Conservation (phyloP, 495 filamentous ascomycete species). For the Polyplosphaeria fusca region DNA sequence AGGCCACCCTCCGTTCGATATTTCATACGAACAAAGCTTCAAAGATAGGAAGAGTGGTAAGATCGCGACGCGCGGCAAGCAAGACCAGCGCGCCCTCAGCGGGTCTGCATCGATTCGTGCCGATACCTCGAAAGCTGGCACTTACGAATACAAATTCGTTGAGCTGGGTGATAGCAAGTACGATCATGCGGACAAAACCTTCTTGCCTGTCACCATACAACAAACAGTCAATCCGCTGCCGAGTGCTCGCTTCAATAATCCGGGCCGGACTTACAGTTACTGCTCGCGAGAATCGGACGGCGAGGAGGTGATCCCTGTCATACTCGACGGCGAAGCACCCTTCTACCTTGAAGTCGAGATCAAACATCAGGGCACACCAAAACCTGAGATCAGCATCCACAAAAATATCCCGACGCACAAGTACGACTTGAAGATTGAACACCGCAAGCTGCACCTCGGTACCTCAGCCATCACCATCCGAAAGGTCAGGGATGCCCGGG, state of each 20-base stretch:
- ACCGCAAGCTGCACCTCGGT: conserved; percentile 74
- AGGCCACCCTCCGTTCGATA: conserved; percentile 76
- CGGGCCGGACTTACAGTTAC: conserved; percentile 92
- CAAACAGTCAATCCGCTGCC: conserved; percentile 82
- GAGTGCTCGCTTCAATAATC: conserved; percentile 72
- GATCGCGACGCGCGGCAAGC: conserved; percentile 51
- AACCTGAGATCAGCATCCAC: conserved; percentile 74
- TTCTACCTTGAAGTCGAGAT: conserved; percentile 88
- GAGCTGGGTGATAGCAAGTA: conserved; percentile 80
- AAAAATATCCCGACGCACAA: conserved; percentile 68
- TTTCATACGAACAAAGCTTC: conserved; percentile 75
- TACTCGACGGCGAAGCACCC: conserved; percentile 75
- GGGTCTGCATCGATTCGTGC: conserved; percentile 70
- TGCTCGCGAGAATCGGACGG: conserved; percentile 78
- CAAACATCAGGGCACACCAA: conserved; percentile 78
- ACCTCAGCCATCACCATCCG: conserved; percentile 82
- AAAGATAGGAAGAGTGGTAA: conserved; percentile 60
- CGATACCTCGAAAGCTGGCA: conserved; percentile 77
- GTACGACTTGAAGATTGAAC: conserved; percentile 79
- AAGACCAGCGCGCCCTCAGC: conserved; percentile 67
- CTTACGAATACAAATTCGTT: conserved; percentile 81
- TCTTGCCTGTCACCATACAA: conserved; percentile 63
- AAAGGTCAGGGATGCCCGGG: conserved; percentile 78
- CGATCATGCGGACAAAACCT: conserved; percentile 61
- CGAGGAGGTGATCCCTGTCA: conserved; percentile 82